Evolutionary conservation across 176 grass and related monocot species (phyloP), one percentile per base, ranked within the genome.

Genomic region (Typha latifolia): DNA sequence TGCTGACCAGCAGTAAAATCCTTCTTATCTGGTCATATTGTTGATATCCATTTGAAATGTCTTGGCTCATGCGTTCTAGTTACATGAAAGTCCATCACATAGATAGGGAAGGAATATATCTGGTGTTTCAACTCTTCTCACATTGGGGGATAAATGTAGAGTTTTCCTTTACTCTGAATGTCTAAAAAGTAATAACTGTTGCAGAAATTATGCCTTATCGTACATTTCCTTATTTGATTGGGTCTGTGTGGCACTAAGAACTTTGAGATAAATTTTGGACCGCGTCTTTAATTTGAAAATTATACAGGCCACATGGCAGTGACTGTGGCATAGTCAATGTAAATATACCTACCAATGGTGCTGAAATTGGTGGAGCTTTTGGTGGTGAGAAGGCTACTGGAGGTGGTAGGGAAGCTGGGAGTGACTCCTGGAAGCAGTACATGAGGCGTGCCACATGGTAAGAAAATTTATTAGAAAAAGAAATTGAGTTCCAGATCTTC

Each of bases 341-440:
- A 66, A 99, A 99, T 43, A 99, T 99, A 82, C 94, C 94, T 70
- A 99, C 94, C 49, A 99, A 99, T 68, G 94, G 94, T 73, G 94
- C 94, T 69, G 89, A 99, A 85, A 99, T 93, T 0, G 89, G 94
- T 79, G 94, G 89, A 81, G 94, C 89, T 78, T 99, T 99, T 87
- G 94, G 94, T 78, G 94, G 94, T 75, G 94, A 99, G 78, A 99
- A 99, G 50, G 89, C 94, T 52, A 99, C 94, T 3, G 94, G 93
- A 52, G 94, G 89, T 48, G 94, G 94, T 9, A 78, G 94, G 76
- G 94, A 93, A 90, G 94, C 94, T 32, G 94, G 89, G 71, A 99
- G 94, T 62, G 94, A 99, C 81, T 99, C 94, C 4, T 99, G 94
- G 94, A 99, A 99, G 68, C 94, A 97, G 76, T 97, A 93, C 72